Evolutionary conservation across 352 stramenopile species (phyloP), one percentile per base, ranked within the genome.

Genomic region (Thalassiosira mediterranea): DNA sequence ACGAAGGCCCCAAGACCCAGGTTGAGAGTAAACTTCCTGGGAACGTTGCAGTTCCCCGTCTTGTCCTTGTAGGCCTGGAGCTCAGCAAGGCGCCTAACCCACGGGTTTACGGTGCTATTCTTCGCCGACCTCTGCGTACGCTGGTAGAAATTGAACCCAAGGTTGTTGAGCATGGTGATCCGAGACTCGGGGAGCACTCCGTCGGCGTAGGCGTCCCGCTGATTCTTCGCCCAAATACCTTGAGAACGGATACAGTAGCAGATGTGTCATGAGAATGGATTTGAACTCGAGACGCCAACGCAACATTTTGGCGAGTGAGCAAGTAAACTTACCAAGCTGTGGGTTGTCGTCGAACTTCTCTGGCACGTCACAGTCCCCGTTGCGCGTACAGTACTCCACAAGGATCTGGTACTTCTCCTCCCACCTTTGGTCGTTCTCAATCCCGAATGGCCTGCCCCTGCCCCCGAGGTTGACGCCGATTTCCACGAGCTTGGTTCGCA

Each of bases 51-150:
- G 49, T 83, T 60, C 3, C 72, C 72, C 25, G 65, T 29, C 46
- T 72, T 25, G 11, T 60, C 3, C 4, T 54, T 59, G 34, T 72
- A 83, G 0, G 32, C 42, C 31, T 72, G 38, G 2, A 86, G 46
- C 31, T 83, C 67, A 8, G n/a, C 10, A 7, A 86, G 19, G n/a
- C 71, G 72, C 21, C 46, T 62, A 15, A 57, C 38, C 74, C 64
- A 83, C 2, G 37, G 51, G 34, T 56, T 37, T 29, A 23, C n/a
- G 28, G 26, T 49, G 37, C 49, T 65, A 17, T 52, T 53, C 11
- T 19, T 38, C 1, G 10, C 13, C n/a, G n/a, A n/a, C n/a, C n/a
- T n/a, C n/a, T n/a, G n/a, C n/a, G n/a, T n/a, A n/a, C n/a, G n/a
- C n/a, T n/a, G n/a, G 4, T 21, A 21, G 26, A 69, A 63, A 19